Conservation (phyloP, 2,329 filamentous ascomycete genomes). For the Chrysosphaeria jannelii region DNA sequence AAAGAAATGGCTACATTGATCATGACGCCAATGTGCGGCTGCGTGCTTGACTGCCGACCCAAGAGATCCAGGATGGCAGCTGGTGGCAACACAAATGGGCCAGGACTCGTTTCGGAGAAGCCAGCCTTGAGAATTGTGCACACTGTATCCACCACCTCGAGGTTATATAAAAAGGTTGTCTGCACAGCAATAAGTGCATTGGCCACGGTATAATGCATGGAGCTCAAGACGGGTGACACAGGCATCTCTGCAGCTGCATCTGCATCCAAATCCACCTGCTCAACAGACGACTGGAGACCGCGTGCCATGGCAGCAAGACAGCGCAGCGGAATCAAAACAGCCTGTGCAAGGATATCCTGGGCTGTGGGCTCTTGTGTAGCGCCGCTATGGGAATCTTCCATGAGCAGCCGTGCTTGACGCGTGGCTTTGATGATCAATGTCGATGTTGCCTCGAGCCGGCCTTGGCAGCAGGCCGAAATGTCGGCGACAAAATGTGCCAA, state of each 20-base stretch:
- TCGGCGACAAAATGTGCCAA: too few relatives aligned
- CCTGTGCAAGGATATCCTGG: constrained; percentile 17
- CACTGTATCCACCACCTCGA: constrained; percentile 40
- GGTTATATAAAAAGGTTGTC: too few relatives aligned
- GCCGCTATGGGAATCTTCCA: too few relatives aligned
- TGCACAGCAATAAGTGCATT: too few relatives aligned
- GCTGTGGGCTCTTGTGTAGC: constrained; percentile 7
- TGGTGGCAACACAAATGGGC: constrained; percentile 47
- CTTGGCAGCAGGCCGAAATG: too few relatives aligned
- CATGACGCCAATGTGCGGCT: constrained; percentile 34
- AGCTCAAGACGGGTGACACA: too few relatives aligned
- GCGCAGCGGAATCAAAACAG: constrained; percentile 25
- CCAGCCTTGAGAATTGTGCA: constrained; percentile 44
- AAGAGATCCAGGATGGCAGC: constrained; percentile 36
- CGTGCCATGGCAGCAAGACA: constrained; percentile 42
- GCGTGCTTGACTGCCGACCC: constrained; percentile 23
- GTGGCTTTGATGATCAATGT: too few relatives aligned
- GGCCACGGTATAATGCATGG: too few relatives aligned
- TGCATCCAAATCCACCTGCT: constrained; percentile 36
- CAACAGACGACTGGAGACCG: constrained; percentile 36
- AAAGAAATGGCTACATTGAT: constrained; percentile 45
- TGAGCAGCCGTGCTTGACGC: too few relatives aligned
- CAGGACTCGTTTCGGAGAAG: constrained; percentile 42
- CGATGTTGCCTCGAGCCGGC: too few relatives aligned
- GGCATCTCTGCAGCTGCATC: constrained; percentile 1